Evolutionary conservation across 2,329 filamentous ascomycete species (phyloP).

Genomic region (Apiospora sp.): DNA sequence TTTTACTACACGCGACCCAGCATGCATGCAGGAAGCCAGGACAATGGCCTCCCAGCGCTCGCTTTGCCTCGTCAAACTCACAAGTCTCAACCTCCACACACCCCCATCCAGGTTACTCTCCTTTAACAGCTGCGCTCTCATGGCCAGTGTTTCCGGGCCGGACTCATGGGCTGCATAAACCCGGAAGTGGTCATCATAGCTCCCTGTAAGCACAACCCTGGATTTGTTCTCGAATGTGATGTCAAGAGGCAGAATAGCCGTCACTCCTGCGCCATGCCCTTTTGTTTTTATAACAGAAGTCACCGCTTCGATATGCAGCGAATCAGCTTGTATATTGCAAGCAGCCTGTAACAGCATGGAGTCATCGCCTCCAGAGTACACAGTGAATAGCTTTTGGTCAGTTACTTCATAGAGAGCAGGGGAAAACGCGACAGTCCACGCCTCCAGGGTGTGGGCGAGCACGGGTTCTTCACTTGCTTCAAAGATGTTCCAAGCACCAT

Average conservation of each 20-base stretch:
- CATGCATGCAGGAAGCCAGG: constrained; percentile 95
- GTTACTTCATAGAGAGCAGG: constrained; percentile 35
- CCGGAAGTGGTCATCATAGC: constrained; percentile 87
- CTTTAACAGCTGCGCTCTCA: constrained; percentile 61
- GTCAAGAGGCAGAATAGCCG: constrained; percentile 79
- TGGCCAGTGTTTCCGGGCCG: constrained; percentile 48
- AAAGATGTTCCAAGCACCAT: constrained; percentile 50
- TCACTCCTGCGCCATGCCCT: constrained; percentile 83
- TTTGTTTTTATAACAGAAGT: constrained; percentile 48
- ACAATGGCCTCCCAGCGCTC: constrained; percentile 52
- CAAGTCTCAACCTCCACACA: constrained; percentile 83
- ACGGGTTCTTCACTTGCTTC: constrained; percentile 46
- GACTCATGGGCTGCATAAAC: constrained; percentile 63
- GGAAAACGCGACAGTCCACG: constrained; percentile 76
- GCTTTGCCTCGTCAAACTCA: constrained; percentile 46
- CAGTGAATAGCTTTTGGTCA: constrained; percentile 40
- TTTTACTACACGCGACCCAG: constrained; percentile 74
- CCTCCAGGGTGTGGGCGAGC: constrained; percentile 67
- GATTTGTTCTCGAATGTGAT: constrained; percentile 50
- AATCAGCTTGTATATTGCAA: constrained; percentile 35
- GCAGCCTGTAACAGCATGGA: constrained; percentile 62
- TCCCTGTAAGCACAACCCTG: constrained; percentile 79
- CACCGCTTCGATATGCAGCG: constrained; percentile 22
- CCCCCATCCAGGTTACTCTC: constrained; percentile 77
- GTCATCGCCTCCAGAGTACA: constrained; percentile 82